phyloP scores from a whole-genome alignment of 805 yeast genomes.

The Tetrapisispora arboricola region DNA sequence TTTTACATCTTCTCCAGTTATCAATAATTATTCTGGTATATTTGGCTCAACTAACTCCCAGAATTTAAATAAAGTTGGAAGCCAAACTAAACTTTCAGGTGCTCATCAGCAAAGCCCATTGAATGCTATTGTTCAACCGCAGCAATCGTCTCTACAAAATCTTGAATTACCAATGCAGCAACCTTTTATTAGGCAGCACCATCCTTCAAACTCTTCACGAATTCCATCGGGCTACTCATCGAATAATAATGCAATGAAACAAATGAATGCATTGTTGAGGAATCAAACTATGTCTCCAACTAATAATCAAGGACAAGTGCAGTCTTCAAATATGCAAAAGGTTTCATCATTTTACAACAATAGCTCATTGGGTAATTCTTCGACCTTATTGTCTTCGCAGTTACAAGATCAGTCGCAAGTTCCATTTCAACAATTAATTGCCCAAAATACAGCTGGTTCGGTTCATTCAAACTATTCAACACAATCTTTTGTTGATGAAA shows the following conservation, averaged over 20 bases:
- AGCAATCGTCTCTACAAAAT: conserved; percentile 6
- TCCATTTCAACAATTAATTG: conserved; percentile 10
- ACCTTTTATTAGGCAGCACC: conserved; percentile 22
- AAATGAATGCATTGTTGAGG: conserved; percentile 26
- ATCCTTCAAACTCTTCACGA: conserved; percentile 25
- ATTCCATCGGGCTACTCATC: conserved; percentile 29
- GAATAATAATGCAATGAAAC: conserved; percentile 16
- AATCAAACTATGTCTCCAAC: conserved; percentile 23
- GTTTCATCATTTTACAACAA: conserved; percentile 10
- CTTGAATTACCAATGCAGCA: conserved; percentile 17
- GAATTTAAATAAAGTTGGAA: not conserved
- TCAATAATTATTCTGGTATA: not conserved
- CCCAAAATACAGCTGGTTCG: conserved; percentile 29
- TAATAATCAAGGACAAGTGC: conserved; percentile 8
- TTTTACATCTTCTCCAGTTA: conserved; percentile 1
- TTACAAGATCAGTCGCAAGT: conserved; percentile 9
- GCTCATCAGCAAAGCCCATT: not conserved
- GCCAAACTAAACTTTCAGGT: conserved; percentile 2
- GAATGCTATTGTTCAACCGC: conserved; percentile 4
- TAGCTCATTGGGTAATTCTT: not conserved
- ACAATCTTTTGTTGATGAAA: conserved; percentile 24
- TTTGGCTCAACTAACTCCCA: conserved; percentile 3
- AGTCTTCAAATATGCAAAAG: conserved; percentile 14
- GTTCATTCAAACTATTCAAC: conserved; percentile 26
- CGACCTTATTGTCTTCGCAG: conserved; percentile 3